Conservation (phyloP, 805 yeast genomes). For the Hanseniaspora pseudoguilliermondii region DNA sequence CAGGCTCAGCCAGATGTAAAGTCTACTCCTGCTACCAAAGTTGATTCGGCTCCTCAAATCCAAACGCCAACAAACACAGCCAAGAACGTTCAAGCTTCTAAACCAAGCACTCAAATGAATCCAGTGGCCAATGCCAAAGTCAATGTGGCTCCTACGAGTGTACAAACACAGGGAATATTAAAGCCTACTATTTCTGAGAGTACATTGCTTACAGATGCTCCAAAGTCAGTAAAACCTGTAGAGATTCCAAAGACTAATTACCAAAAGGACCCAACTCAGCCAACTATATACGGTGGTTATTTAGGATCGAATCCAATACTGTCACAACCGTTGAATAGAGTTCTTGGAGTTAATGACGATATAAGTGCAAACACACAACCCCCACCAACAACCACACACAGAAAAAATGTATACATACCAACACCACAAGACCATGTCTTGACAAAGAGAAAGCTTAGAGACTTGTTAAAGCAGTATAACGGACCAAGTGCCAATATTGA, state of each 20-base stretch:
- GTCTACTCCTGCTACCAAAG: background rate
- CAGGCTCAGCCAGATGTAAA: background rate
- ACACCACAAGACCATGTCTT: conserved; percentile 70
- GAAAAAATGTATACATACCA: conserved; percentile 72
- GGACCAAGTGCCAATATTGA: conserved; percentile 87
- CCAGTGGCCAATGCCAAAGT: conserved; percentile 21
- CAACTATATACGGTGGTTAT: conserved; percentile 60
- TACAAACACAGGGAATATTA: conserved; percentile 5
- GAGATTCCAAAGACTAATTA: conserved; percentile 36
- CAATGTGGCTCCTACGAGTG: background rate
- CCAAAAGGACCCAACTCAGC: conserved; percentile 20
- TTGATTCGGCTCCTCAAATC: background rate
- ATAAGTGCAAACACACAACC: conserved; percentile 24
- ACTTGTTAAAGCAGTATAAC: conserved; percentile 70
- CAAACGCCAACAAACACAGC: conserved; percentile 11
- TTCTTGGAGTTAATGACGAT: conserved; percentile 41
- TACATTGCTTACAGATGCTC: conserved; percentile 17
- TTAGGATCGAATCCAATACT: conserved; percentile 47
- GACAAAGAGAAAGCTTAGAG: conserved; percentile 79
- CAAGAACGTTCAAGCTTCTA: conserved; percentile 24
- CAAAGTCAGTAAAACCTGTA: conserved; percentile 6
- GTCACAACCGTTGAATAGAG: conserved; percentile 54
- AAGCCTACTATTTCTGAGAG: conserved; percentile 3
- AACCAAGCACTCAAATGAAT: conserved; percentile 17
- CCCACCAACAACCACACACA: conserved; percentile 43